phyloP scores from a whole-genome alignment of 805 yeast species.

The Metschnikowia henanensis region DNA sequence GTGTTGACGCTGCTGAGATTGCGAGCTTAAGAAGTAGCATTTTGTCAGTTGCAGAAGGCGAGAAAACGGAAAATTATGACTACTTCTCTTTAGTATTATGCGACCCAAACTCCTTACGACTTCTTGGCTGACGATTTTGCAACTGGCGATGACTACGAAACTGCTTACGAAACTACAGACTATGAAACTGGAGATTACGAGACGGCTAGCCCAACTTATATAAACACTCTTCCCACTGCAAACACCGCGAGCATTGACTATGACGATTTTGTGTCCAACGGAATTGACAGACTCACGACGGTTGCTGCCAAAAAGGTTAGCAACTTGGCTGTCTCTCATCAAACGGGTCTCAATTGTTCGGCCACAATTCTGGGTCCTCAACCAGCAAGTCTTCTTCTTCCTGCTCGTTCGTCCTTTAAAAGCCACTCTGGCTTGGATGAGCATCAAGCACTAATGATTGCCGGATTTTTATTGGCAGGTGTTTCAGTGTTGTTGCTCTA shows the following conservation, averaged over 20 bases:
- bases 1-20: background rate
- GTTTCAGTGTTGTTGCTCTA: conserved; percentile 12
- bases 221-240: background rate
- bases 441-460: conserved; percentile 6
- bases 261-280: background rate
- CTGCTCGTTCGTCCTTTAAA: background rate
- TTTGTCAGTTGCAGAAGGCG: background rate
- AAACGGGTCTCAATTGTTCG: background rate
- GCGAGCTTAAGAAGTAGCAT: conserved; percentile 1
- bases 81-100: background rate
- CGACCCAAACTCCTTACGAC: background rate
- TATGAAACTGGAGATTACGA: background rate
- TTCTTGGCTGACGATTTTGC: background rate
- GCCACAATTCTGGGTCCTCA: background rate
- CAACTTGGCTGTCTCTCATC: background rate
- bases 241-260: background rate
- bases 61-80: background rate
- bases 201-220: background rate
- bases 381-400: too few relatives aligned
- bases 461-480: conserved; percentile 15
- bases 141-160: background rate
- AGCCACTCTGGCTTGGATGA: conserved; percentile 4
- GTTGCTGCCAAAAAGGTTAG: background rate
- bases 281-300: background rate
- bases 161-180: conserved; percentile 3